Evolutionary conservation across 768 basidiomycete genomes (phyloP).

Genomic region (Mycena kentingensis): DNA sequence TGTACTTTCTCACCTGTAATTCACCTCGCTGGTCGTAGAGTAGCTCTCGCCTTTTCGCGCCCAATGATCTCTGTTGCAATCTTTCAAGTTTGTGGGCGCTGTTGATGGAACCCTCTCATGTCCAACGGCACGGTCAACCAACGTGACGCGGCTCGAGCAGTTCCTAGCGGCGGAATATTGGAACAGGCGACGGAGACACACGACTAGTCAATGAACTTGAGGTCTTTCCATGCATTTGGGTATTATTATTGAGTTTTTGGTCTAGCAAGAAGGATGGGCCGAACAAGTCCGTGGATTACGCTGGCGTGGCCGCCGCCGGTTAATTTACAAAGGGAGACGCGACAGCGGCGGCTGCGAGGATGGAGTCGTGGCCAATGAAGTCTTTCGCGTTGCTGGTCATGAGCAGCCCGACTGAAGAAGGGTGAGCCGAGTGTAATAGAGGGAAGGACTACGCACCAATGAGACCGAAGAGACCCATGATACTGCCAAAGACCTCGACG

Average conservation of each 20-base stretch:
- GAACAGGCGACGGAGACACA: too few relatives aligned
- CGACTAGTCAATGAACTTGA: too few relatives aligned
- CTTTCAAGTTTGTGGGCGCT: too few relatives aligned
- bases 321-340: constrained; percentile 43
- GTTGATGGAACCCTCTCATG: too few relatives aligned
- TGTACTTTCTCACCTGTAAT: too few relatives aligned
- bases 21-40: too few relatives aligned
- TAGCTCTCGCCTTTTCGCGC: too few relatives aligned
- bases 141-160: too few relatives aligned
- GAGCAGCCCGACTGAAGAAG: constrained; percentile 68
- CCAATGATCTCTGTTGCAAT: too few relatives aligned
- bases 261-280: neutral
- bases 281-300: neutral
- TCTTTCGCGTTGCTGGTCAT: constrained; percentile 71
- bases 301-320: constrained; percentile 4
- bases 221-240: too few relatives aligned
- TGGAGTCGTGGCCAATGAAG: constrained; percentile 46
- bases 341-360: constrained; percentile 36
- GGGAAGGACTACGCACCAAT: constrained; percentile 63
- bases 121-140: too few relatives aligned
- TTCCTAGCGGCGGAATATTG: too few relatives aligned
- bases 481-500: constrained; percentile 92
- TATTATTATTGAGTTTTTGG: neutral
- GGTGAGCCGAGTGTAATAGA: neutral
- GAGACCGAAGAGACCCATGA: constrained; percentile 89